Percentiles rank a stretch among this genome's conserved stretches.
These are phyloP conservation scores for Leccinum boreale DNA, from an alignment of 768 basidiomycete genomes.

Conservation along the genomic window DNA sequence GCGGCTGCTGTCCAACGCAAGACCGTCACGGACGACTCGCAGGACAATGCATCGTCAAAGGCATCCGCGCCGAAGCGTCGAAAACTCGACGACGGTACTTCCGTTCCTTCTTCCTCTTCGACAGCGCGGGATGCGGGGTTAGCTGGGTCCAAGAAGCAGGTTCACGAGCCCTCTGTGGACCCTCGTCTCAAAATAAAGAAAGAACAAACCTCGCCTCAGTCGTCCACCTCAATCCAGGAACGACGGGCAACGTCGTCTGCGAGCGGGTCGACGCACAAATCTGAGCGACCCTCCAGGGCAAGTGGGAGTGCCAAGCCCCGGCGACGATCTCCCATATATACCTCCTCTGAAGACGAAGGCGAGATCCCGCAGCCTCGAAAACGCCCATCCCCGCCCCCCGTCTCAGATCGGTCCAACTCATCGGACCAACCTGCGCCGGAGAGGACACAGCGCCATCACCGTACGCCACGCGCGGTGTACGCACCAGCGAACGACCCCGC, in stretches of 20 bases:
- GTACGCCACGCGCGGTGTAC: conserved; percentile 32
- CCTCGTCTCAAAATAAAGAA: conserved; percentile 37
- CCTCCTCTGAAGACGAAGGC: conserved; percentile 63
- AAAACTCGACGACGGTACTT: conserved; percentile 37
- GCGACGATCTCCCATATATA: conserved; percentile 60
- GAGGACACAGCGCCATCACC: conserved; percentile 19
- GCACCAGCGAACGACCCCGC: conserved; percentile 46
- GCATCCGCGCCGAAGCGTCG: conserved; percentile 37
- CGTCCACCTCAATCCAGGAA: conserved; percentile 12
- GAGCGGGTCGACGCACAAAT: conserved; percentile 8
- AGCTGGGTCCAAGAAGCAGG: conserved; percentile 35
- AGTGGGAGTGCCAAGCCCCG: conserved; percentile 35
- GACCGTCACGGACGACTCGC: conserved; percentile 29
- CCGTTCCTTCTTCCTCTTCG: conserved; percentile 11
- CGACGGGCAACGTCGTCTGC: conserved; percentile 5
- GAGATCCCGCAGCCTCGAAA: conserved; percentile 33
- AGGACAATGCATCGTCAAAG: conserved; percentile 21
- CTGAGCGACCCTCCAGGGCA: conserved; percentile 20
- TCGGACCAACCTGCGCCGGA: conserved; percentile 18
- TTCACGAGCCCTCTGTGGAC: conserved; percentile 20
- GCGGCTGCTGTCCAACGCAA: conserved; percentile 37
- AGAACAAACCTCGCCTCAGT: conserved; percentile 30
- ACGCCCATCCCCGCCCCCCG: conserved; percentile 27
- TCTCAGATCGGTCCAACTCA: conserved; percentile 22
- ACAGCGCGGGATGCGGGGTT: conserved; percentile 27